A percentile compares a stretch with the other conserved stretches of the same genome.
Conservation (phyloP, 768 basidiomycete genomes). For the Hydnum rufescens region DNA sequence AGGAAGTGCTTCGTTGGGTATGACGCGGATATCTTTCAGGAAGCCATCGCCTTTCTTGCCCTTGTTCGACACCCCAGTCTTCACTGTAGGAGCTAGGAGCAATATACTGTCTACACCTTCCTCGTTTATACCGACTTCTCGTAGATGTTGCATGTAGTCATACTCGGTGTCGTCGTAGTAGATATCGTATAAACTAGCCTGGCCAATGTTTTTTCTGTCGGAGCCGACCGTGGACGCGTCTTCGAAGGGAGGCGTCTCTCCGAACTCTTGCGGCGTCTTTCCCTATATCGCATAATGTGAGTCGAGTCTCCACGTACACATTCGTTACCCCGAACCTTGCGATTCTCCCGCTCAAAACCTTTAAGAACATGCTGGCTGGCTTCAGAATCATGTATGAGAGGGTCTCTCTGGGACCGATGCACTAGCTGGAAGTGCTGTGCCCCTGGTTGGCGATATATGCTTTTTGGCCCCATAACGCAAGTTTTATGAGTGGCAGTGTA, state of each 20-base stretch:
- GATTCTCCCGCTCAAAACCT: conserved; percentile 47
- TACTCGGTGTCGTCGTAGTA: conserved; percentile 93
- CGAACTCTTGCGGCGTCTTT: conserved; percentile 66
- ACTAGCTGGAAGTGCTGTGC: conserved; percentile 93
- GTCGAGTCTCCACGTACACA: background rate
- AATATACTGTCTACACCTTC: conserved; percentile 66
- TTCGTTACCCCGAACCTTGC: conserved; percentile 30
- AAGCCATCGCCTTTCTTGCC: conserved; percentile 21
- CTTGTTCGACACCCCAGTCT: background rate
- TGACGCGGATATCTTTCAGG: conserved; percentile 16
- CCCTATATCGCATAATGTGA: conserved; percentile 27
- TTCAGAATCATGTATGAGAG: conserved; percentile 82
- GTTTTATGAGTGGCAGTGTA: too few relatives aligned
- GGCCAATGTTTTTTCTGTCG: conserved; percentile 43
- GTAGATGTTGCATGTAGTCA: conserved; percentile 96
- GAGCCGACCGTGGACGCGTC: conserved; percentile 29
- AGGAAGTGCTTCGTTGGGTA: conserved; percentile 47
- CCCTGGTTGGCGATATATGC: conserved; percentile 77
- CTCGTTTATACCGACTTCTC: conserved; percentile 31
- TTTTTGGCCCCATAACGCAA: conserved; percentile 52
- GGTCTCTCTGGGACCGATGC: conserved; percentile 88
- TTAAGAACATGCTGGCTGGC: conserved; percentile 81
- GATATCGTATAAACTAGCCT: conserved; percentile 76
- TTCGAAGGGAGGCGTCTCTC: conserved; percentile 30
- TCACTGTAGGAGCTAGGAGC: conserved; percentile 42